Evolutionary conservation across 2,329 filamentous ascomycete species (phyloP).

Genomic region (Pezicula radicicola): DNA sequence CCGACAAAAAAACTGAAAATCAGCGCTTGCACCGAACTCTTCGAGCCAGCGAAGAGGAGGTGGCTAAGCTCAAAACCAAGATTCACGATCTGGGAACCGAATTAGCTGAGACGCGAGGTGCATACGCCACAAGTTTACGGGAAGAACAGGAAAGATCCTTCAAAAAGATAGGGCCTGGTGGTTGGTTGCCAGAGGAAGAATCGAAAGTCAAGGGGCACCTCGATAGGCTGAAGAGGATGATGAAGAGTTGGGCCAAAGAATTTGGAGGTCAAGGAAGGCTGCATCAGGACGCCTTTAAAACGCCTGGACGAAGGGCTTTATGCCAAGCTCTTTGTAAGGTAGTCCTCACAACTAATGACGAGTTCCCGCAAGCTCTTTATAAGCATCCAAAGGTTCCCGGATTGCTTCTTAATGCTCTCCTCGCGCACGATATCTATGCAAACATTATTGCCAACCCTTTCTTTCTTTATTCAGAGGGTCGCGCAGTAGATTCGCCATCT

Average conservation of each 20-base stretch:
- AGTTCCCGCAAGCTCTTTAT: slow-evolving; percentile 4
- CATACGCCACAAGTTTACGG: not conserved
- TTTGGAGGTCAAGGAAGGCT: not conserved
- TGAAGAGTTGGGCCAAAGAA: slow-evolving; percentile 8
- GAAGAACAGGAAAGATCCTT: slow-evolving; percentile 12
- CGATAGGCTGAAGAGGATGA: slow-evolving; percentile 8
- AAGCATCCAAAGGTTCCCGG: slow-evolving; percentile 2
- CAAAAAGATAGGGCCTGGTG: slow-evolving; percentile 8
- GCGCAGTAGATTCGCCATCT: not conserved
- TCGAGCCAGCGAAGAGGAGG: no score
- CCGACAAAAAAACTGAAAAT: no score
- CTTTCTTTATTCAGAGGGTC: slow-evolving; percentile 3
- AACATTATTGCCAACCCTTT: slow-evolving; percentile 8
- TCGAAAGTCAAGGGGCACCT: slow-evolving; percentile 6
- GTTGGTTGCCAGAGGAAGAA: slow-evolving; percentile 12
- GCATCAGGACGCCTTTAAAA: not conserved
- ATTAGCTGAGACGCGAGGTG: not conserved
- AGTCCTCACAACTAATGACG: not conserved
- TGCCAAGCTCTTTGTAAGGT: not conserved
- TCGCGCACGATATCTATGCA: slow-evolving; percentile 8
- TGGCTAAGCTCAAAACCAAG: not conserved
- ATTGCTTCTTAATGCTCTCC: slow-evolving; percentile 14
- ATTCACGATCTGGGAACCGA: slow-evolving; percentile 1
- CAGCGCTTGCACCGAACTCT: no score
- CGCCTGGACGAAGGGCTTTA: not conserved